Evolutionary conservation across 2,329 filamentous ascomycete species (phyloP), one percentile per base, ranked within the genome.

Genomic region (Botrytis byssoidea): DNA sequence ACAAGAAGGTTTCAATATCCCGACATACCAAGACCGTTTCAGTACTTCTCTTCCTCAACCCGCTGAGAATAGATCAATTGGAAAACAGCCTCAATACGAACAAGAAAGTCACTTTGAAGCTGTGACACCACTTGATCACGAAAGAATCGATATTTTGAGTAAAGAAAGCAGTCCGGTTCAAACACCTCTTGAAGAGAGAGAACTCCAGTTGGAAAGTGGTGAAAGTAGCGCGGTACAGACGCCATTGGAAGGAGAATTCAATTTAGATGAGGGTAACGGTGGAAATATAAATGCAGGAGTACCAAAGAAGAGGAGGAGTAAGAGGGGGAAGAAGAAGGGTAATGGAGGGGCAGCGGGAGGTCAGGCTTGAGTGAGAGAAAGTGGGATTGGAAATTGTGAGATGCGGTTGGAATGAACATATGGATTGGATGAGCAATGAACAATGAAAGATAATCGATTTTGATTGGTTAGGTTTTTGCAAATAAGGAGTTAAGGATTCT

Each of bases 351-450:
- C 5, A 10, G 10, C 18, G 0, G 29, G 32, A 22, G 32, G 32
- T n/a, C 32, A 61, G 12, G 35, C 22, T 61, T 61, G 35, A 61
- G 42, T 32, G 20, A 25, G 42, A 14, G 10, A 9, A 20, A 37
- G 2, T n/a, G 3, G 22, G 29, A 8, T 5, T 1, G 7, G 29
- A n/a, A 22, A 22, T 8, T 9, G 1, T 16, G 10, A 1, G 25
- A n/a, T 55, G 48, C 4, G 48, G 12, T n/a, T n/a, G 22, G 8
- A 3, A 29, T 42, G 37, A 42, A n/a, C 8, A 16, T 42, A 8
- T 40, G 60, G 60, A 8, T 42, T 18, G 25, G 25, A 42, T 32
- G 18, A 40, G 4, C 9, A 4, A 64, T 44, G n/a, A 18, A 20
- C 1, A n/a, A 51, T n/a, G 61, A 64, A 29, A 8, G 14, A 66